These are phyloP conservation scores for Blastocystis sp. DNA, from an alignment of 352 stramenopile genomes.

Conservation along the genomic window DNA sequence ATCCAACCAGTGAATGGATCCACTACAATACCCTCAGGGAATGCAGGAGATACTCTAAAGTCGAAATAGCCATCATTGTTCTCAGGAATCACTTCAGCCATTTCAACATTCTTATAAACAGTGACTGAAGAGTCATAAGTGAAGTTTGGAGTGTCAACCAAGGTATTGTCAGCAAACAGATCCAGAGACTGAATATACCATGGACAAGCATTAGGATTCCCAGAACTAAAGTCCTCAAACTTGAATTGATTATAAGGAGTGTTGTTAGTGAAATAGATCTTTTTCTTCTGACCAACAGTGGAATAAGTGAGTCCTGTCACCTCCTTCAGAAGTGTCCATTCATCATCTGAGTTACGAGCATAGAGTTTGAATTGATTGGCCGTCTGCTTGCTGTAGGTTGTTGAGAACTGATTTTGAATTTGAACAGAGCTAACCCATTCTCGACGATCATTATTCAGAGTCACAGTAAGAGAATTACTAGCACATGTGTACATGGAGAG, in stretches of 20 bases:
- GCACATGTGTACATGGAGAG: background rate
- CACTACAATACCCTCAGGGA: background rate
- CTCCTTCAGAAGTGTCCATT: background rate
- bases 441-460: constrained; percentile 4
- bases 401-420: background rate
- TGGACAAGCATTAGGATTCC: background rate
- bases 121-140: background rate
- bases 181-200: background rate
- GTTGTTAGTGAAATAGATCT: constrained; percentile 3
- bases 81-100: background rate
- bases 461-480: background rate
- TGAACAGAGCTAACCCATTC: constrained; percentile 31
- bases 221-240: constrained; percentile 17
- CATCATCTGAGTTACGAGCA: background rate
- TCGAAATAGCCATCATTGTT: background rate
- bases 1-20: constrained; percentile 13
- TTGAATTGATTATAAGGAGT: constrained; percentile 31
- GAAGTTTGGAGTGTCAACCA: background rate
- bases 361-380: background rate
- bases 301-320: background rate
- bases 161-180: background rate
- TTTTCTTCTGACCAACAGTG: background rate
- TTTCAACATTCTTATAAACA: background rate
- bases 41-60: background rate
- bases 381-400: background rate